Conservation (phyloP, 1,139 yeast species). For the Protomyces pachydermus region DNA sequence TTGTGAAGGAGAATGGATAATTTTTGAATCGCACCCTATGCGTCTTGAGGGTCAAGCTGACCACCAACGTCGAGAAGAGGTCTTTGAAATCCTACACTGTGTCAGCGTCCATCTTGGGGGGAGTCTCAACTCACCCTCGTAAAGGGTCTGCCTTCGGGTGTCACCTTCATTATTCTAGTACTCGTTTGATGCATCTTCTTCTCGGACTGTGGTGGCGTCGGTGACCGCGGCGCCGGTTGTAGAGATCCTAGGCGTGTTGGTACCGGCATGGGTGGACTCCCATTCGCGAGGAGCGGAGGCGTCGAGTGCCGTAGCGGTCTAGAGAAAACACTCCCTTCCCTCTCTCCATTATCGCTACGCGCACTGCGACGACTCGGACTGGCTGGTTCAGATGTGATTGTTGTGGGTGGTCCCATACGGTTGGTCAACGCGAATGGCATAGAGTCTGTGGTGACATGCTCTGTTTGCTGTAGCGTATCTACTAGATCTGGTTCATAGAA, state of each 20-base stretch:
- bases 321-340: background rate
- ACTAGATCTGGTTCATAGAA: slow-evolving; percentile 11
- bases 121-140: slow-evolving; percentile 11
- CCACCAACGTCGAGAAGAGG: slow-evolving; percentile 51
- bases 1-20: slow-evolving; percentile 52
- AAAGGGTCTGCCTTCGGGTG: slow-evolving; percentile 29
- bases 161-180: slow-evolving; percentile 27
- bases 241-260: background rate
- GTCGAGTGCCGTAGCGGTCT: background rate
- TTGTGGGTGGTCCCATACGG: background rate
- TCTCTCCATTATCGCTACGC: background rate
- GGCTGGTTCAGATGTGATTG: background rate
- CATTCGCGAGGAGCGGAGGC: background rate
- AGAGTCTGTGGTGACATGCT: background rate
- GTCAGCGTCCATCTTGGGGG: background rate
- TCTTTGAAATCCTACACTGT: slow-evolving; percentile 48
- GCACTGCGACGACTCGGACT: background rate
- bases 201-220: background rate
- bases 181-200: slow-evolving; percentile 30
- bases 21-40: slow-evolving; percentile 34
- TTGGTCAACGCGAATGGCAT: background rate
- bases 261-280: background rate
- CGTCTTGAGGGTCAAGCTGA: slow-evolving; percentile 47
- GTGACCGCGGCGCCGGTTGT: background rate
- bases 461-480: background rate